Evolutionary conservation across 2,329 filamentous ascomycete genomes (phyloP), one percentile per base, ranked within the genome.

Genomic region (Diplocarpon rosae): DNA sequence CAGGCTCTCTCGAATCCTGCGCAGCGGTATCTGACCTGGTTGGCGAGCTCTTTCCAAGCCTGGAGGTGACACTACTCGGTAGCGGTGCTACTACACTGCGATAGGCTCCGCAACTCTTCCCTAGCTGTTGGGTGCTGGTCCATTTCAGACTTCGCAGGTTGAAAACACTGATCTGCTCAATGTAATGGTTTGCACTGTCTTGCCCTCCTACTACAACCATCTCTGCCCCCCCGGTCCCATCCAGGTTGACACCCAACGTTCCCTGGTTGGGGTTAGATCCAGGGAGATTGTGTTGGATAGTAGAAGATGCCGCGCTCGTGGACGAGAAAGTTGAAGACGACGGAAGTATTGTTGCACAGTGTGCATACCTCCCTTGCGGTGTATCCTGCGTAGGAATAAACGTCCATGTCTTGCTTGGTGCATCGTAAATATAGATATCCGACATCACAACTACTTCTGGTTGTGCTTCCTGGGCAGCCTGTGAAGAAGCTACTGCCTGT

Each of bases 151-250:
- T 95, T 39, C 92, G 78, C 20, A 98, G 70, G 59, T 98, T 98
- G 70, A 98, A 98, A 2, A 98, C 87, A 61, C 88, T 96, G 52
- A 98, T 93, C 65, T 98, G 88, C 64, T 98, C 90, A 54, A 98
- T 98, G 61, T 98, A 98, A 63, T 95, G 89, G 63, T 98, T 98
- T n/a, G 83, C 83, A 43, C 85, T 92, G 60, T 98, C 92, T 64
- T 98, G 92, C 0, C 92, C 92, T 48, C 92, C 92, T 7, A 96
- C 89, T 12, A 98, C 83, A 5, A 98, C 77, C 90, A 98, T 95
- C 63, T 98, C 90, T 1, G 92, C 87, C 28, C 92, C 92, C 13
- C 92, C 92, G 15, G 79, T 78, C 0, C 92, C 90, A 63, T 98
- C 89, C 48, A 96, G 80, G 51, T 84, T 83, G 46, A 95, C 82